Evolutionary conservation across 768 basidiomycete species (phyloP).

Genomic region (Serendipita sp.): DNA sequence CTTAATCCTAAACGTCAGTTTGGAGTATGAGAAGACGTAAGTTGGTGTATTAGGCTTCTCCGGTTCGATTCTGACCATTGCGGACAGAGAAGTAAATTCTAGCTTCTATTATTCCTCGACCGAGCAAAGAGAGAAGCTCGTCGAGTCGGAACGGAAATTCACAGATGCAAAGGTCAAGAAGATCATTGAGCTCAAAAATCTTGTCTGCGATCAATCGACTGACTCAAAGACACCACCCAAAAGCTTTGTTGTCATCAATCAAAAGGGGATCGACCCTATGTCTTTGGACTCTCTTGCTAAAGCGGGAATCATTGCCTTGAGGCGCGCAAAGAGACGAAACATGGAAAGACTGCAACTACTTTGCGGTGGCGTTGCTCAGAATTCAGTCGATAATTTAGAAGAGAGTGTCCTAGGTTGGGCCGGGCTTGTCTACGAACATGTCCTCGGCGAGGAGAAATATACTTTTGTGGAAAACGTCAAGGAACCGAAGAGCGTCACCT

Average conservation of each 20-base stretch:
- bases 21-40: constrained; percentile 99
- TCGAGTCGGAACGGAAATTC: constrained; percentile 89
- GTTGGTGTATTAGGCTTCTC: constrained; percentile 18
- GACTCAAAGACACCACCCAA: constrained; percentile 64
- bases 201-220: constrained; percentile 86
- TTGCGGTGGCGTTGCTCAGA: constrained; percentile 90
- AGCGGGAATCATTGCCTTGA: constrained; percentile 86
- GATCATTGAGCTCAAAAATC: constrained; percentile 90
- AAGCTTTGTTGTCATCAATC: constrained; percentile 90
- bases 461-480: constrained; percentile 97
- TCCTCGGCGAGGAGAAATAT: constrained; percentile 95
- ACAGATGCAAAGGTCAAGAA: constrained; percentile 90
- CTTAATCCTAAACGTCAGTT: constrained; percentile 86
- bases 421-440: constrained; percentile 96
- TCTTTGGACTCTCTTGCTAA: constrained; percentile 91
- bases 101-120: constrained; percentile 98
- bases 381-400: constrained; percentile 90
- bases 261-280: constrained; percentile 98
- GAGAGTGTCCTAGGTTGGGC: constrained; percentile 92
- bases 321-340: constrained; percentile 92
- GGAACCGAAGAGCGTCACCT: constrained; percentile 84
- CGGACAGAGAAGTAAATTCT: constrained; percentile 86
- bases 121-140: constrained; percentile 95
- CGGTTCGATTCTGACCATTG: background rate
- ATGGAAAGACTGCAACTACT: constrained; percentile 97